Evolutionary conservation across 148 eudicot genomes (phyloP).

Genomic region (Spergularia marina): DNA sequence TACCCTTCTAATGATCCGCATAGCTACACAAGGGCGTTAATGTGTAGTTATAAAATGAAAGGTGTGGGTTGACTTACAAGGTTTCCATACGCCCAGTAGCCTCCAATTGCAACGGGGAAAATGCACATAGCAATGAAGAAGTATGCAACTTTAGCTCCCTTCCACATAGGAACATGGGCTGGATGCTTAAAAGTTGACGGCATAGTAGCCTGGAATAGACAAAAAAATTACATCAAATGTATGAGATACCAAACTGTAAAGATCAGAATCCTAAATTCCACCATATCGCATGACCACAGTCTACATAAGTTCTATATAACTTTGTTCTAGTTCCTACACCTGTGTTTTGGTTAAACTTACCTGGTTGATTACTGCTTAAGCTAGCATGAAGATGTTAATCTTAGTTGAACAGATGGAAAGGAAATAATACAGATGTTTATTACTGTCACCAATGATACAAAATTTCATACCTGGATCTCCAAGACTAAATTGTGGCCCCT

Average conservation of each 20-base stretch:
- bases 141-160: conserved; percentile 95
- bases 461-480: conserved; percentile 79
- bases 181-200: conserved; percentile 98
- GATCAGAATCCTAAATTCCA: neutral
- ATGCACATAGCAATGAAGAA: conserved; percentile 87
- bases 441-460: neutral
- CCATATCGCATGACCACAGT: too few species aligned
- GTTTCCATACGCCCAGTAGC: conserved; percentile 97
- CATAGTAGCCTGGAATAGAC: conserved; percentile 74
- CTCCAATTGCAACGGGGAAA: conserved; percentile 95
- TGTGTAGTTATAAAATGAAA: neutral
- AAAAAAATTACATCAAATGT: conserved; percentile 12
- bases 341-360: too few species aligned
- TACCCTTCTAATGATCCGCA: neutral
- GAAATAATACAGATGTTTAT: neutral
- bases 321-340: too few species aligned
- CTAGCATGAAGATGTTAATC: too few species aligned
- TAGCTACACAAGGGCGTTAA: neutral
- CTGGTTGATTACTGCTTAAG: too few species aligned
- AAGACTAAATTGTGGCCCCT: conserved; percentile 88
- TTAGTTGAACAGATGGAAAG: too few species aligned
- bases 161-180: conserved; percentile 99
- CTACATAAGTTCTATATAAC: too few species aligned
- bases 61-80: conserved; percentile 51
- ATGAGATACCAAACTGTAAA: neutral